Evolutionary conservation across 2,329 filamentous ascomycete species (phyloP), one percentile per base, ranked within the genome.

Genomic region (Beauveria bassiana): DNA sequence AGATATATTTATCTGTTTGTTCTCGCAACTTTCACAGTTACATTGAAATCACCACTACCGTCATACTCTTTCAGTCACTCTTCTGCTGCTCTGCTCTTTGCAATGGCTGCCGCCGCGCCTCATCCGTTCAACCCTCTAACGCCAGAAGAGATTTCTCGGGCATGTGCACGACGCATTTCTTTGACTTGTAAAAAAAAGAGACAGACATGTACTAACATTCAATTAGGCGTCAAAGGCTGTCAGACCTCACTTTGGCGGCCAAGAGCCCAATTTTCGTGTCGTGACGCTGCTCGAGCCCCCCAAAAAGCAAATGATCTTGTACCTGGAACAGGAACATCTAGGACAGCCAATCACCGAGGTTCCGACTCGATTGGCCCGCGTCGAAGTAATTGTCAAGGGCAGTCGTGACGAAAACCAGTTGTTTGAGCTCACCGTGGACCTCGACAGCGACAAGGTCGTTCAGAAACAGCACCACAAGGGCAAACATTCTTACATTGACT

Each of bases 251-350:
- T 72, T 73, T 42, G 46, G 62, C 5, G 59, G 24, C 0, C 59
- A 65, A 12, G 64, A 65, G 1, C 65, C 71, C 8, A 74, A 76
- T 61, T 84, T 83, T 65, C 75, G 80, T 3, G 76, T 79, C 60
- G 78, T 83, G 63, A 80, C 78, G 0, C 73, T 84, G 10, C 68
- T 69, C 16, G 81, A 84, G 63, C 81, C 81, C 0, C 69, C 72
- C 1, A 85, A 84, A 68, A 67, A 70, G n/a, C 70, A 74, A 18
- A 74, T 83, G 72, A 64, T 79, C 5, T 61, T 59, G 0, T 84
- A 75, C 59, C 71, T 84, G 0, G 75, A 79, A 5, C 66, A 64
- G 3, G 77, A 81, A 54, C 74, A 75, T 51, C 64, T 61, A 1
- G 66, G 65, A 0, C 56, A 69, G 1, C 42, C 62, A 2, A 54